These are phyloP conservation scores for Torrubiella hemipterigena DNA, from an alignment of 2,329 filamentous ascomycete genomes.

Conservation along the genomic window DNA sequence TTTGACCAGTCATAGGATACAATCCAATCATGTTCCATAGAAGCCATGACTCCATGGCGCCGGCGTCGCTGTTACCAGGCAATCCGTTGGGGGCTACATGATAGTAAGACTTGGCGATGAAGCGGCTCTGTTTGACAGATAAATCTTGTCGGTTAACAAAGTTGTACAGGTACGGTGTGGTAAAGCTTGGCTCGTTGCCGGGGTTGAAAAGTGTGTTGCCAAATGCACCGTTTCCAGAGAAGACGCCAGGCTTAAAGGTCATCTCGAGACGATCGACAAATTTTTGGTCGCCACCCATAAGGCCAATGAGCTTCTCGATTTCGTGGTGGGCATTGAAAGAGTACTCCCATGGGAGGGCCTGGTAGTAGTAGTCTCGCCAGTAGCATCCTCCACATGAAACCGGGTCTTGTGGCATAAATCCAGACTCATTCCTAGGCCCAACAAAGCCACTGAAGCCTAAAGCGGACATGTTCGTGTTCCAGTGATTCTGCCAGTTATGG, in stretches of 20 bases:
- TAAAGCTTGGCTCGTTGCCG: constrained; percentile 57
- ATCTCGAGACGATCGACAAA: constrained; percentile 49
- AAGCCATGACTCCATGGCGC: constrained; percentile 61
- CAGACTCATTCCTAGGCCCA: constrained; percentile 44
- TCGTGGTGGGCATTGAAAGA: constrained; percentile 60
- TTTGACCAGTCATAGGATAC: constrained; percentile 57
- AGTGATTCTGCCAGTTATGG: constrained; percentile 61
- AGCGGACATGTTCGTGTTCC: constrained; percentile 46
- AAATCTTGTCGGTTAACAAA: constrained; percentile 52
- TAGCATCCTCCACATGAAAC: constrained; percentile 51
- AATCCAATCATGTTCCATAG: constrained; percentile 59
- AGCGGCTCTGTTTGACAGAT: constrained; percentile 44
- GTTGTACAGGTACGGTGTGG: constrained; percentile 57
- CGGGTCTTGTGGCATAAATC: constrained; percentile 42
- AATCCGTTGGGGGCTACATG: constrained; percentile 40
- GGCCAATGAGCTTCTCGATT: constrained; percentile 37
- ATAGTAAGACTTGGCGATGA: constrained; percentile 49
- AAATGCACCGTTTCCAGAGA: constrained; percentile 27
- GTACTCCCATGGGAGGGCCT: constrained; percentile 53
- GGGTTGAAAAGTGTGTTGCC: constrained; percentile 51
- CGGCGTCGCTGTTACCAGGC: constrained; percentile 60
- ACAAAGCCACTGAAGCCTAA: constrained; percentile 55
- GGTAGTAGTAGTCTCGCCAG: constrained; percentile 48
- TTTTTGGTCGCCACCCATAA: constrained; percentile 39
- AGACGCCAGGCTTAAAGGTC: constrained; percentile 41